These are phyloP conservation scores for Taphrina flavorubra DNA, from an alignment of 1,139 yeast genomes.

Conservation along the genomic window DNA sequence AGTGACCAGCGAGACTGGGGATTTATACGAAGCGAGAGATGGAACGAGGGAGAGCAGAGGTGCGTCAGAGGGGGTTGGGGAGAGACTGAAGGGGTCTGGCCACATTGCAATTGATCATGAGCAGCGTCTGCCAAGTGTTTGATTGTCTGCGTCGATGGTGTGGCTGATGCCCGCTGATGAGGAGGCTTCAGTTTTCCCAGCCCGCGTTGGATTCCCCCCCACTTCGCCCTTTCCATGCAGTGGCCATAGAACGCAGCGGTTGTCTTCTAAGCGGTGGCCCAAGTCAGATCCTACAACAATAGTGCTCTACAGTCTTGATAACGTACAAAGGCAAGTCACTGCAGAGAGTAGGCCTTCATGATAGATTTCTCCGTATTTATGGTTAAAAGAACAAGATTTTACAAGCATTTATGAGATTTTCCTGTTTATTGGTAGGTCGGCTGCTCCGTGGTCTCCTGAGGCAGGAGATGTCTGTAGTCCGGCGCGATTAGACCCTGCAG, in stretches of 20 bases:
- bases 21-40: neutral
- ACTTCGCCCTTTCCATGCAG: too few species aligned
- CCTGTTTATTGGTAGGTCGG: slow-evolving; percentile 1
- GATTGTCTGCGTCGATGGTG: neutral
- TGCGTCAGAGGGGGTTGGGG: neutral
- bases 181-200: neutral
- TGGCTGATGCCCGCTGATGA: slow-evolving; percentile 6
- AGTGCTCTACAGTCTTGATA: too few species aligned
- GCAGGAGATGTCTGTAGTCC: slow-evolving; percentile 25
- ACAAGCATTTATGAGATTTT: neutral
- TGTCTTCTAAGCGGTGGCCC: too few species aligned
- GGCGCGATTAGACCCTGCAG: slow-evolving; percentile 13
- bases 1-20: neutral
- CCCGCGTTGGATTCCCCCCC: too few species aligned
- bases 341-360: too few species aligned
- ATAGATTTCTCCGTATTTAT: neutral
- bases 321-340: too few species aligned
- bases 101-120: neutral
- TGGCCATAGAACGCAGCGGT: too few species aligned
- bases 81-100: neutral
- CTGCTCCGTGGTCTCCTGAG: slow-evolving; percentile 21
- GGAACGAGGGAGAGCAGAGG: neutral
- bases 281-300: too few species aligned
- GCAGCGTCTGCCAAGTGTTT: neutral
- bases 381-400: neutral